A percentile compares a stretch with the other conserved stretches of the same genome.
Evolutionary conservation across 1,284 basidiomycete genomes (phyloP).

Genomic region (Exobasidium cylindrosporum): DNA sequence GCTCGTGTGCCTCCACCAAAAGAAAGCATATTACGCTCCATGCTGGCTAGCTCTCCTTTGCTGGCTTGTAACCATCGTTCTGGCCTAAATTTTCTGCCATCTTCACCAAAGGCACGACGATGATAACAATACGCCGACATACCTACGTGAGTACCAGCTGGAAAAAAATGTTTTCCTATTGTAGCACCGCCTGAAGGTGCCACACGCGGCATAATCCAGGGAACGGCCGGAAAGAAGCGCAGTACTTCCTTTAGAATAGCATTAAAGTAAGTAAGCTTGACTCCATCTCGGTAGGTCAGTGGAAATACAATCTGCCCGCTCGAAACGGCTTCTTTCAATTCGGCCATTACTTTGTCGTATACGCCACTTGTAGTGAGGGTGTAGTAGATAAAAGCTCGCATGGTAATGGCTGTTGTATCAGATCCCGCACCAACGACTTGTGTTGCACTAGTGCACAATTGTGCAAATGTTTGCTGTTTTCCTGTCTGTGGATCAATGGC

Average conservation of each 20-base stretch:
- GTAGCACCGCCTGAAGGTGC: slow-evolving; percentile 39
- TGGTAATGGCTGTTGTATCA: slow-evolving; percentile 47
- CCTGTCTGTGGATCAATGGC: slow-evolving; percentile 1
- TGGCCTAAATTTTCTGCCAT: slow-evolving; percentile 37
- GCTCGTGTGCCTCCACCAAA: slow-evolving; percentile 39
- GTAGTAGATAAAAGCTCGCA: slow-evolving; percentile 44
- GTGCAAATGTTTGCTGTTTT: neutral
- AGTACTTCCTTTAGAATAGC: slow-evolving; percentile 52
- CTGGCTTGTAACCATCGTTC: slow-evolving; percentile 46
- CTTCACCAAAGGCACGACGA: slow-evolving; percentile 33
- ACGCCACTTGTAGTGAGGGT: slow-evolving; percentile 33
- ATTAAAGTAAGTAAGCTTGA: slow-evolving; percentile 39
- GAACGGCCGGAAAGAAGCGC: slow-evolving; percentile 53
- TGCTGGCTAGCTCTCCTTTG: slow-evolving; percentile 14
- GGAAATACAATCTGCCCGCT: slow-evolving; percentile 30
- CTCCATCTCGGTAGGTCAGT: slow-evolving; percentile 36
- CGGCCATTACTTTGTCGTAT: slow-evolving; percentile 34
- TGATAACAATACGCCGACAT: slow-evolving; percentile 47
- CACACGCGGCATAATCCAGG: slow-evolving; percentile 44
- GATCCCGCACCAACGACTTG: slow-evolving; percentile 15
- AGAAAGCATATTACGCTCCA: slow-evolving; percentile 31
- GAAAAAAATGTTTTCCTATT: slow-evolving; percentile 39
- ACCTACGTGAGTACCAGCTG: slow-evolving; percentile 44
- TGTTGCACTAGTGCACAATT: slow-evolving; percentile 3
- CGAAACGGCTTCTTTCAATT: slow-evolving; percentile 36